These are phyloP conservation scores for Rhodotorula sp. DNA, from an alignment of 1,284 basidiomycete genomes.

Conservation along the genomic window DNA sequence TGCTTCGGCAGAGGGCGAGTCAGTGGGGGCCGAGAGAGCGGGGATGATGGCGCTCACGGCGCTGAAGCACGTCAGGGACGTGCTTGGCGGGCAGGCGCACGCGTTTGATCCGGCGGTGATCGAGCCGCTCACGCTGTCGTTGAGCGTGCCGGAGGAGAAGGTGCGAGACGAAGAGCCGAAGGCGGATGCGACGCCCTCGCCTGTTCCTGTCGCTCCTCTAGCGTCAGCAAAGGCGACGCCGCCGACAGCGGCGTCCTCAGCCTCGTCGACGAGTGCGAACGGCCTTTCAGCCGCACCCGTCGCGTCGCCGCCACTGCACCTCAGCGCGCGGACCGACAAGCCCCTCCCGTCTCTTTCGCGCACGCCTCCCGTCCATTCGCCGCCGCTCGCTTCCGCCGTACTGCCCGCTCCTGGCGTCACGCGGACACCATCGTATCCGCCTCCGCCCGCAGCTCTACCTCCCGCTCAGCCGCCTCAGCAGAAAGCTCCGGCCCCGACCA, in stretches of 20 bases:
- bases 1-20: not conserved
- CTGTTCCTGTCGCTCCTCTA: too few relatives aligned
- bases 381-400: not conserved
- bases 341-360: constrained; percentile 18
- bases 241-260: not conserved
- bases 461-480: too few relatives aligned
- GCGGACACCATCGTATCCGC: not conserved
- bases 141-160: not conserved
- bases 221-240: not conserved
- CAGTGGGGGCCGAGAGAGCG: not conserved
- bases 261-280: not conserved
- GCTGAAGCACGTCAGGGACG: constrained; percentile 41
- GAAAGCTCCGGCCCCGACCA: too few relatives aligned
- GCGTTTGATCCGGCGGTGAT: constrained; percentile 33
- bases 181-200: too few relatives aligned
- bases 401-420: not conserved
- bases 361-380: constrained; percentile 2
- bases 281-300: not conserved
- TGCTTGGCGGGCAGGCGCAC: constrained; percentile 25
- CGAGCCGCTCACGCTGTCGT: constrained; percentile 10
- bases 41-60: constrained; percentile 33
- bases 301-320: not conserved
- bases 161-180: too few relatives aligned
- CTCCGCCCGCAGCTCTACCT: not conserved
- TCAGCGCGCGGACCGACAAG: constrained; percentile 7